Evolutionary conservation across 202 grass and related monocot genomes (phyloP), one percentile per base, ranked within the genome.

Genomic region (Tripidium arundinaceum): DNA sequence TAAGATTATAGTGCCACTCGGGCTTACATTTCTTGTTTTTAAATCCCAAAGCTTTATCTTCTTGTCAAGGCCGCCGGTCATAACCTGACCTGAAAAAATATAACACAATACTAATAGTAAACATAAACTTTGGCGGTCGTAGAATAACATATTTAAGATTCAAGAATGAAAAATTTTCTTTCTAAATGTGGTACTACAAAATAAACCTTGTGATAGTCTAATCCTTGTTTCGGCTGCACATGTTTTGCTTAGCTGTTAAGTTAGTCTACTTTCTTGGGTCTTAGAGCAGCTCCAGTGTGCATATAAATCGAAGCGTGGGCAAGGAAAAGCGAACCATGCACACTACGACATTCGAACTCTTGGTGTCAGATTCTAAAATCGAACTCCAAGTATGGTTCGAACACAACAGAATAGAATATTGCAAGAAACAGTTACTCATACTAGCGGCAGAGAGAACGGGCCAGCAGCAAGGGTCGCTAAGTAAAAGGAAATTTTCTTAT

Each of bases 31-130:
- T 83, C 71, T 72, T 47, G 41, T 33, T 67, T 86, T 72, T 26
- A 31, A 21, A 81, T 92, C 87, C 93, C 89, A 92, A 39, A 92
- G 84, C 69, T 62, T 70, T 59, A 95, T 19, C 26, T 90, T 90
- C 22, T 88, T 95, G 52, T 95, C 87, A 71, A 90, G 64, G 62
- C 79, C 81, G 40, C 82, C 72, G 9, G 90, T 79, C 25, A 92
- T 62, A 71, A 92, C 16, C 74, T 90, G 87, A 81, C 84, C 93
- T 95, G 85, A 68, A 82, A 79, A 18, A n/a, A 78, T 3, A 5
- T 4, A 79, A 7, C 7, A 74, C 9, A 26, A 55, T 66, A 69
- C 18, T 46, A 84, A 46, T 13, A 66, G 21, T 73, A 84, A 81
- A 77, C 43, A 22, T 31, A 81, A 22, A 47, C 18, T 34, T 38